phyloP scores from a whole-genome alignment of 2,329 filamentous ascomycete genomes.

The Ophiocordyceps polyrhachis-furcata region DNA sequence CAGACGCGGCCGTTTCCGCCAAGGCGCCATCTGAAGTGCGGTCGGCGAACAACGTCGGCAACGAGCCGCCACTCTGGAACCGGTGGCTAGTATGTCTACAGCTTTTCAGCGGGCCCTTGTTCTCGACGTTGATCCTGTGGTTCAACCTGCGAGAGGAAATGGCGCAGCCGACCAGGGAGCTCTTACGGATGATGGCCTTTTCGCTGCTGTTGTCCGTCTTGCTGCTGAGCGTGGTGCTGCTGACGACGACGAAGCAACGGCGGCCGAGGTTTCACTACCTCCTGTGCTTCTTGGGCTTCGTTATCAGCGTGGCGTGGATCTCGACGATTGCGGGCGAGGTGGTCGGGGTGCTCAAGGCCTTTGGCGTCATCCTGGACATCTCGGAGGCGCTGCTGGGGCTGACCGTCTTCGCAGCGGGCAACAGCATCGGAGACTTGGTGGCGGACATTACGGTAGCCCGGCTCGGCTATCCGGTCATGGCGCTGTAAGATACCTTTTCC shows the following conservation, averaged over 20 bases:
- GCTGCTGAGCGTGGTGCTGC: conserved; percentile 45
- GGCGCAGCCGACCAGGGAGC: conserved; percentile 26
- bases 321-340: conserved; percentile 91
- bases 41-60: conserved; percentile 14
- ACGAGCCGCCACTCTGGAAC: conserved; percentile 51
- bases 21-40: conserved; percentile 15
- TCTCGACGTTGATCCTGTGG: conserved; percentile 62
- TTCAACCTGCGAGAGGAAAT: conserved; percentile 43
- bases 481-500: conserved; percentile 26
- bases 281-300: conserved; percentile 76
- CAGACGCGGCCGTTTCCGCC: conserved; percentile 1
- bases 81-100: conserved; percentile 79
- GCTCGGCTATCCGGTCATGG: conserved; percentile 93
- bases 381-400: conserved; percentile 87
- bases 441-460: conserved; percentile 88
- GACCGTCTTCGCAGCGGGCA: conserved; percentile 91
- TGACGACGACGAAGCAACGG: conserved; percentile 46
- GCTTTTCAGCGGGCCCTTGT: conserved; percentile 70
- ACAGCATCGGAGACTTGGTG: conserved; percentile 84
- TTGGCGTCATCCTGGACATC: conserved; percentile 83
- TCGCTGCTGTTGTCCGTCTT: conserved; percentile 52
- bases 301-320: conserved; percentile 89
- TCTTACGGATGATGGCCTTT: conserved; percentile 39
- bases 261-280: conserved; percentile 58
- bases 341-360: conserved; percentile 79